Evolutionary conservation across 2,329 filamentous ascomycete species (phyloP), one percentile per base, ranked within the genome.

Genomic region (Talaromyces sp.): DNA sequence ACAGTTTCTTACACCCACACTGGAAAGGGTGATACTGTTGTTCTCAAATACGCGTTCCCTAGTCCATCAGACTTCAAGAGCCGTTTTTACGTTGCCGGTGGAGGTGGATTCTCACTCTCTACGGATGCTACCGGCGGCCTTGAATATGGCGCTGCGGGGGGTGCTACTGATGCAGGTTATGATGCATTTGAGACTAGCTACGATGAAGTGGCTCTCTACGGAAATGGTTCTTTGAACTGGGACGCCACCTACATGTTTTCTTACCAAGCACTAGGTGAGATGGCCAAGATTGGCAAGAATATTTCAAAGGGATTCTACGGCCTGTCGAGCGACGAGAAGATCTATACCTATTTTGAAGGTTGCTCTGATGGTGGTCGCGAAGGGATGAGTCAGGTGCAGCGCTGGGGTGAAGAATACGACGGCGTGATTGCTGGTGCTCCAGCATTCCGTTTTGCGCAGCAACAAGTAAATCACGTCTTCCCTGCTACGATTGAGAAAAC

Each of bases 271-370:
- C 56, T 58, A 10, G 56, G 50, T 26, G 56, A 58, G 21, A n/a
- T 58, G 48, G 54, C 56, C 24, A 43, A 29, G 12, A 19, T 58
- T 41, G 56, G 48, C 8, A 58, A 58, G 31, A 10, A 31, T 2
- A 19, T 54, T 24, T 35, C 52, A 21, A 19, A 54, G 10, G 19
- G n/a, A 7, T 54, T 54, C 31, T 54, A 54, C 24, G 29, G 19
- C 31, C 24, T 14, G 8, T 19, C 29, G 4, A 38, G 35, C 17
- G 35, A n/a, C 5, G 19, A 53, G 7, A 58, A 58, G n/a, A 12
- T 58, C 17, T 58, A 58, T 27, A 65, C 79, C 2, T 83, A 83
- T 69, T 83, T 79, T 61, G 75, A 81, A 58, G 80, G 79, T 1
- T 83, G 81, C 65, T 82, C 80, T 3, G 80, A 83, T 58, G 81